Percentiles rank a stretch among this genome's conserved stretches.
Conservation (phyloP, 805 yeast genomes). For the Phaffomyces opuntiae region DNA sequence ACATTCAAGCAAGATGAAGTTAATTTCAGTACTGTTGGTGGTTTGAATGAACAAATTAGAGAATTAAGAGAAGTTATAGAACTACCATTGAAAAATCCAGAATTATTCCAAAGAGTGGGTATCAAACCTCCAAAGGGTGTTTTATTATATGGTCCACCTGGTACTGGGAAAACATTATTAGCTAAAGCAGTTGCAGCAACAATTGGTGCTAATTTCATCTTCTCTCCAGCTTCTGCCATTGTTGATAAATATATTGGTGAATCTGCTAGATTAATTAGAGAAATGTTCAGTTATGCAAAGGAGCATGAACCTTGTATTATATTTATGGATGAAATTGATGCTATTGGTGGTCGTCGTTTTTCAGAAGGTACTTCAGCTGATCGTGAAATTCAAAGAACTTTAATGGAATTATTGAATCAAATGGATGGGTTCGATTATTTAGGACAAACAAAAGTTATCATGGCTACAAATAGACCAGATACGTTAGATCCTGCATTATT, state of each 20-base stretch:
- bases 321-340: conserved; percentile 98
- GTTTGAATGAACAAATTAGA: conserved; percentile 89
- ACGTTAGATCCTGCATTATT: conserved; percentile 94
- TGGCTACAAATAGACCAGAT: conserved; percentile 99
- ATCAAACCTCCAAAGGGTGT: conserved; percentile 99
- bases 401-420: conserved; percentile 94
- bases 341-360: conserved; percentile 97
- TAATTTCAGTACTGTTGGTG: conserved; percentile 93
- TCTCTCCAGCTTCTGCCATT: conserved; percentile 97
- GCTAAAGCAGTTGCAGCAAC: conserved; percentile 99
- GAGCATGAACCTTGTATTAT: conserved; percentile 98
- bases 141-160: conserved; percentile 94
- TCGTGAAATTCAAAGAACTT: conserved; percentile 95
- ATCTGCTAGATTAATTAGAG: conserved; percentile 92
- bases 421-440: conserved; percentile 98
- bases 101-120: conserved; percentile 90
- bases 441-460: conserved; percentile 94
- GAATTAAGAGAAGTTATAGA: conserved; percentile 97
- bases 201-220: conserved; percentile 94
- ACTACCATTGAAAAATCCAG: conserved; percentile 94
- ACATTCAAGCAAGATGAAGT: conserved; percentile 97
- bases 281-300: conserved; percentile 95
- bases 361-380: conserved; percentile 98
- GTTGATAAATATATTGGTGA: conserved; percentile 98
- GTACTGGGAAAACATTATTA: conserved; percentile 92